A percentile compares a stretch with the other conserved stretches of the same genome.
Conservation (phyloP, 495 filamentous ascomycete species). For the Penicillium cataractarum region DNA sequence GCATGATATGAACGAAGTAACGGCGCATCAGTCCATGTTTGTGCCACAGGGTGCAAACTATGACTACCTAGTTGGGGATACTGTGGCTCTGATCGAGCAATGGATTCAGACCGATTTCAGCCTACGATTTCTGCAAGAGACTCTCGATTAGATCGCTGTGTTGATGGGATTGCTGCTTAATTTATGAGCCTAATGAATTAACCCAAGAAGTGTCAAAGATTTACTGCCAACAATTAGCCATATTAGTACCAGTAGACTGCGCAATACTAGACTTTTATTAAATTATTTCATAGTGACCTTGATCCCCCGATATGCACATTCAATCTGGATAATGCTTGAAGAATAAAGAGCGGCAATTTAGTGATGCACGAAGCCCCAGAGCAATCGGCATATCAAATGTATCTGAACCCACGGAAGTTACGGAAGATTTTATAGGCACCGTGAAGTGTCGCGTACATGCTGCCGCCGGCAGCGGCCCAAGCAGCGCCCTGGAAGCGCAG, state of each 20-base stretch:
- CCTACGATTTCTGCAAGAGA: conserved; percentile 25
- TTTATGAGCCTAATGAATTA: neutral
- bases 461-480: conserved; percentile 37
- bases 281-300: neutral
- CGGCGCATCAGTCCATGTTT: conserved; percentile 84
- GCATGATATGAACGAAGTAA: conserved; percentile 81
- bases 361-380: neutral
- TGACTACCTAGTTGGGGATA: conserved; percentile 75
- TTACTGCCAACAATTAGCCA: neutral
- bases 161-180: neutral
- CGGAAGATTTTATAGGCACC: conserved; percentile 36
- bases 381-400: conserved; percentile 18
- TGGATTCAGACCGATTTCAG: conserved; percentile 66
- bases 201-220: neutral
- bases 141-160: conserved; percentile 18
- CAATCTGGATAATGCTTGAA: neutral
- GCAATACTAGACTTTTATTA: neutral
- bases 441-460: conserved; percentile 35
- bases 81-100: conserved; percentile 65
- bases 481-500: conserved; percentile 36
- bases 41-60: conserved; percentile 65
- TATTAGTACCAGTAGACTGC: neutral
- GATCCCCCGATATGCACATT: neutral
- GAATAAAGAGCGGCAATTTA: neutral
- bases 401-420: conserved; percentile 36